Evolutionary conservation across 306 rosid species (phyloP).

Genomic region (Vigna mungo): DNA sequence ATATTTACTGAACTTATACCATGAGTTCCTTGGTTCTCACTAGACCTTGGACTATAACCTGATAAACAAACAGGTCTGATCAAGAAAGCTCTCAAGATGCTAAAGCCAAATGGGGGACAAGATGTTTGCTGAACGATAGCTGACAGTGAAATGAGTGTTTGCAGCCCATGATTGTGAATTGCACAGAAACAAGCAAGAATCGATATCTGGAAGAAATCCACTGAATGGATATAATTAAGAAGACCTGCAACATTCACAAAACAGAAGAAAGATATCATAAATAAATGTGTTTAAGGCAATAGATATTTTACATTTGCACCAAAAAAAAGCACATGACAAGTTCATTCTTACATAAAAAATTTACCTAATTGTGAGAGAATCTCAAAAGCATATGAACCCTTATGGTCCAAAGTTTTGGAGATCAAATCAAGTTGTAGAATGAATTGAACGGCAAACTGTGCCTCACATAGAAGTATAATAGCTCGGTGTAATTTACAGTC

Average conservation of each 20-base stretch:
- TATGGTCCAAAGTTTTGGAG: slow-evolving; percentile 62
- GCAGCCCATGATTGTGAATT: slow-evolving; percentile 83
- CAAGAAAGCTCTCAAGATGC: slow-evolving; percentile 86
- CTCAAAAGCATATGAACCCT: slow-evolving; percentile 69
- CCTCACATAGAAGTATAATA: slow-evolving; percentile 82
- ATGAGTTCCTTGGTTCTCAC: slow-evolving; percentile 36
- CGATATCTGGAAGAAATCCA: slow-evolving; percentile 77
- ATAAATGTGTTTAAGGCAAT: slow-evolving; percentile 1
- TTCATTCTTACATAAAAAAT: neutral
- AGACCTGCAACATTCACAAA: slow-evolving; percentile 66
- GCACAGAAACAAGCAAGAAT: slow-evolving; percentile 90
- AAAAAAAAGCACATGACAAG: slow-evolving; percentile 12
- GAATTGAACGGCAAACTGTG: slow-evolving; percentile 81
- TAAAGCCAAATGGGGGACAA: slow-evolving; percentile 82
- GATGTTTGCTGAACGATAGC: slow-evolving; percentile 81
- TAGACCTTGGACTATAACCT: slow-evolving; percentile 55
- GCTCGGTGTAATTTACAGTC: slow-evolving; percentile 72
- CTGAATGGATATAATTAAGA: slow-evolving; percentile 66
- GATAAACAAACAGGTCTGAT: slow-evolving; percentile 72
- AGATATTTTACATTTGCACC: slow-evolving; percentile 31
- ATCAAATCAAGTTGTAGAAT: slow-evolving; percentile 60
- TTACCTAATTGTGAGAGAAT: slow-evolving; percentile 79
- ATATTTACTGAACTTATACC: slow-evolving; percentile 46
- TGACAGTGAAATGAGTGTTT: slow-evolving; percentile 78
- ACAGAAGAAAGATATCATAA: slow-evolving; percentile 35